Evolutionary conservation across 495 filamentous ascomycete species (phyloP), one percentile per base, ranked within the genome.

Genomic region (Penicillium malachiteum): DNA sequence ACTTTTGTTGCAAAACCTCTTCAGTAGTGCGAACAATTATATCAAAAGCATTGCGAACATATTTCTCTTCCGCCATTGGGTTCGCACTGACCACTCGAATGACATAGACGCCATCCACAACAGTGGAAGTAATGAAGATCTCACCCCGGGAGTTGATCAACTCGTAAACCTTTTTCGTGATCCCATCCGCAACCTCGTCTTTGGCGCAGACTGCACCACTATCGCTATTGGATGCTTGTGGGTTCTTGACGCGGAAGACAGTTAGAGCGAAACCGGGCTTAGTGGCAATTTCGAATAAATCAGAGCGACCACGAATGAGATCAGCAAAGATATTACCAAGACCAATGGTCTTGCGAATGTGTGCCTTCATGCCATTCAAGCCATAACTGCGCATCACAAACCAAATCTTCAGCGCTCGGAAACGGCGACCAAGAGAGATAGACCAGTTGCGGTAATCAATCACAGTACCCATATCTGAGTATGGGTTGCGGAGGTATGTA

Each of bases 401-500:
- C 94, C 94, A 98, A 64, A 96, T 88, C 78, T 98, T 98, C 47
- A 98, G 72, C 1, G 87, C 82, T 11, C 94, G 79, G 78, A 98
- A 97, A n/a, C 94, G 83, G 7, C 94, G 81, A 11, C 94, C 94
- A 0, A 98, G 83, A 10, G 94, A 94, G 65, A 98, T 96, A 71
- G 95, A 92, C 94, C 94, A 98, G 79, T 98, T 95, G 21, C 94
- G 84, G 73, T 98, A 97, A 67, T 98, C 94, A 35, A 91, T 96
- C 3, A 98, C 94, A 6, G 92, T 80, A 1, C 93, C 93, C 42
- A 80, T 81, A 54, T 92, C 89, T 0, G 87, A 87, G 70, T 87
- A 91, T 2, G 82, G 69, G 71, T 96, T 96, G 55, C 83, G 80
- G 8, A 95, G 82, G 72, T 95, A 97, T 7, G 87, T 81, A 3